Evolutionary conservation across 31 red algal genomes (phyloP).

Genomic region (Pterothamnion heteromorphum): DNA sequence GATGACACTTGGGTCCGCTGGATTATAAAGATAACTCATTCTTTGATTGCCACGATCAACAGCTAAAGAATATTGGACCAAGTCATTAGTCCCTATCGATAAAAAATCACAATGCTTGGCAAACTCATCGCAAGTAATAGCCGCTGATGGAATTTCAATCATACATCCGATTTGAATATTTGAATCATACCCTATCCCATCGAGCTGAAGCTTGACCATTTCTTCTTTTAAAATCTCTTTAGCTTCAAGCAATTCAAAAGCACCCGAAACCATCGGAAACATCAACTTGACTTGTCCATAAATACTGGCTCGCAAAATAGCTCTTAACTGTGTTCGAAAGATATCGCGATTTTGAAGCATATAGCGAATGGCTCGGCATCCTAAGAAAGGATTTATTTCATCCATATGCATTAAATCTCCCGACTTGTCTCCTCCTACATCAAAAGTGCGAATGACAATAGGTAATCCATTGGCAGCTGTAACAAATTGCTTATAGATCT

Average conservation of each 20-base stretch:
- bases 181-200: neutral
- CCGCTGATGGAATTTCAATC: constrained; percentile 15
- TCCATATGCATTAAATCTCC: neutral
- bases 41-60: neutral
- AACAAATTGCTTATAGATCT: neutral
- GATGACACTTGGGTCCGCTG: neutral
- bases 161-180: neutral
- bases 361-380: neutral
- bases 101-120: neutral
- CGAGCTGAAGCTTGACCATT: neutral
- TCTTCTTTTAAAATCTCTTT: neutral
- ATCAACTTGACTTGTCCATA: neutral
- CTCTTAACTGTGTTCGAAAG: neutral
- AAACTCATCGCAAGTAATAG: neutral
- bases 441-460: neutral
- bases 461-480: neutral
- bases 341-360: neutral
- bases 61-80: constrained; percentile 9
- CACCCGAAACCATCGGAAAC: neutral
- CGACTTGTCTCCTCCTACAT: constrained; percentile 12
- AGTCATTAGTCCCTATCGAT: constrained; percentile 31
- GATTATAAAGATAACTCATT: neutral
- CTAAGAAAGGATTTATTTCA: constrained; percentile 9
- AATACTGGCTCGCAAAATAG: neutral
- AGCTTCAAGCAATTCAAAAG: neutral